These are phyloP conservation scores for Backusella mclennaniae DNA, from an alignment of 192 early-diverging fungal genomes.

Conservation along the genomic window DNA sequence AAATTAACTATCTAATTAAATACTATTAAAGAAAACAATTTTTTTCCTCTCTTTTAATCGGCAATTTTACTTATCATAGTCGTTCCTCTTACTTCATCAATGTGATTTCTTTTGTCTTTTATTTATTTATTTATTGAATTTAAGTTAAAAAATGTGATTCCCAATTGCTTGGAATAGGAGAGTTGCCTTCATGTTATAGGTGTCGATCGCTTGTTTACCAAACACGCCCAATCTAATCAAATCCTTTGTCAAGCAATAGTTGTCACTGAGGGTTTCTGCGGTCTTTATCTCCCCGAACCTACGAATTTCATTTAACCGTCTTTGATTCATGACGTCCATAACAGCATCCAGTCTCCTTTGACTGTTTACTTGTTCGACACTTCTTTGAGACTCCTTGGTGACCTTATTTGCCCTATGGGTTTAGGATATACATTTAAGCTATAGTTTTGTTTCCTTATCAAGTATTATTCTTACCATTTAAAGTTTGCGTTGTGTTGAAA, in stretches of 20 bases:
- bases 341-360: neutral
- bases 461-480: neutral
- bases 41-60: too few relatives aligned
- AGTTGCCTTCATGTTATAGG: neutral
- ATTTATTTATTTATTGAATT: too few relatives aligned
- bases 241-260: neutral
- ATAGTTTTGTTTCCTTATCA: neutral
- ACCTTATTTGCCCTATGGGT: neutral
- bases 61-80: neutral
- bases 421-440: neutral
- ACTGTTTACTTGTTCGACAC: neutral
- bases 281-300: neutral
- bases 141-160: neutral
- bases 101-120: too few relatives aligned
- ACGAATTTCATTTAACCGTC: neutral
- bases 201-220: neutral
- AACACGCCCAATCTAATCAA: neutral
- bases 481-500: neutral
- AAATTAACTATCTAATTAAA: neutral
- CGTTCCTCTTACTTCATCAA: too few relatives aligned
- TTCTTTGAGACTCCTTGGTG: neutral
- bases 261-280: neutral
- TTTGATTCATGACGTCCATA: neutral
- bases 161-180: neutral
- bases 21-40: neutral